These are phyloP conservation scores for Ascochyta viciae-villosae DNA, from an alignment of 2,329 filamentous ascomycete species.

Conservation along the genomic window DNA sequence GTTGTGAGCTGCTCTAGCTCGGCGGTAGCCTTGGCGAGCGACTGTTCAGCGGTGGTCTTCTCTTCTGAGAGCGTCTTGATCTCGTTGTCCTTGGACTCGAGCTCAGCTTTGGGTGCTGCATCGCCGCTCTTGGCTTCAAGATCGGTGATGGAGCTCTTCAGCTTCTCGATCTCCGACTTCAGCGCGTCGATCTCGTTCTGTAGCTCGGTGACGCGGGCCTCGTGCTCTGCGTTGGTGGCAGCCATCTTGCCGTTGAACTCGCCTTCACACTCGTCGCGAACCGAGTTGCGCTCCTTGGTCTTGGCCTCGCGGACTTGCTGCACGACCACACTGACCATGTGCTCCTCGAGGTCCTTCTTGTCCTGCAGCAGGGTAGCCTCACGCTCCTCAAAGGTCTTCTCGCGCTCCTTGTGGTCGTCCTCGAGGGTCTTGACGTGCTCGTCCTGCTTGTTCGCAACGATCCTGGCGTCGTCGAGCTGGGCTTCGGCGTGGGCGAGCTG, in stretches of 20 bases:
- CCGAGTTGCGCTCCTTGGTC: slow-evolving; percentile 44
- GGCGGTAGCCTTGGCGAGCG: slow-evolving; percentile 24
- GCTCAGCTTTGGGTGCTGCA: slow-evolving; percentile 30
- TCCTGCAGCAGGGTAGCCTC: slow-evolving; percentile 42
- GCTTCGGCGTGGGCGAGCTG: slow-evolving; percentile 38
- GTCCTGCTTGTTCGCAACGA: slow-evolving; percentile 37
- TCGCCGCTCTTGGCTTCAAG: slow-evolving; percentile 28
- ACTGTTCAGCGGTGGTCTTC: slow-evolving; percentile 28
- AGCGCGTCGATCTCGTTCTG: slow-evolving; percentile 37
- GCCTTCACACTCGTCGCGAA: slow-evolving; percentile 45
- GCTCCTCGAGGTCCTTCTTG: slow-evolving; percentile 50
- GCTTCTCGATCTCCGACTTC: slow-evolving; percentile 38
- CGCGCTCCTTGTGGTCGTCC: slow-evolving; percentile 43
- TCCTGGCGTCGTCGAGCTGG: slow-evolving; percentile 46
- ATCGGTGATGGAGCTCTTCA: slow-evolving; percentile 34
- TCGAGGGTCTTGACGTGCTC: slow-evolving; percentile 41
- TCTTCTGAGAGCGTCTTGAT: slow-evolving; percentile 32
- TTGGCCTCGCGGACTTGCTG: slow-evolving; percentile 51
- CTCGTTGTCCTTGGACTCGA: slow-evolving; percentile 41
- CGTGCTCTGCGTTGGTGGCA: slow-evolving; percentile 23
- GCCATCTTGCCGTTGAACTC: slow-evolving; percentile 43
- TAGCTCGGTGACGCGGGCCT: slow-evolving; percentile 34
- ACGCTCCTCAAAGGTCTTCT: slow-evolving; percentile 40
- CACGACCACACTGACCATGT: slow-evolving; percentile 52
- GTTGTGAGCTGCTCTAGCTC: slow-evolving; percentile 27